A percentile compares a stretch with the other conserved stretches of the same genome.
phyloP scores from a whole-genome alignment of 352 stramenopile genomes.

The Phytophthora citrophthora region DNA sequence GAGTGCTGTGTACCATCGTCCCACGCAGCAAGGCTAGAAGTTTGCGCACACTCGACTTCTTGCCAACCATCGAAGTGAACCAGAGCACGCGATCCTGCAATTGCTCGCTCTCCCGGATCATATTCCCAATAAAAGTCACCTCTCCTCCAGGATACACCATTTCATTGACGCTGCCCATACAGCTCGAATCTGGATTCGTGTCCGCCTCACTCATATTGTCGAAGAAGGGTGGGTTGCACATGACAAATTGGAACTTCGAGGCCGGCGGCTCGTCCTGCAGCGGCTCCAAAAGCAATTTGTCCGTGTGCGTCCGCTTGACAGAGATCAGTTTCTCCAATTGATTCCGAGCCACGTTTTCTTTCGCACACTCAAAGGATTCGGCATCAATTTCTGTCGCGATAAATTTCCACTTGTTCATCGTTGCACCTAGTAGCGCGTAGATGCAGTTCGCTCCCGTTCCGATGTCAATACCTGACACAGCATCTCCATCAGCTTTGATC shows the following conservation, averaged over 20 bases:
- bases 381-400: constrained; percentile 95
- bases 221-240: constrained; percentile 98
- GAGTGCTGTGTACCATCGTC: constrained; percentile 69
- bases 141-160: constrained; percentile 93
- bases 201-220: constrained; percentile 79
- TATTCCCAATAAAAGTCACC: constrained; percentile 92
- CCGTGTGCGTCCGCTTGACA: constrained; percentile 52
- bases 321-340: constrained; percentile 67
- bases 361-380: constrained; percentile 80
- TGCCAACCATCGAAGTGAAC: constrained; percentile 96
- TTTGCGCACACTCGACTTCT: constrained; percentile 92
- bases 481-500: constrained; percentile 28
- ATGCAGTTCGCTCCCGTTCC: constrained; percentile 96
- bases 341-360: constrained; percentile 92
- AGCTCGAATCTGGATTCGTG: constrained; percentile 75
- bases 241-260: constrained; percentile 89
- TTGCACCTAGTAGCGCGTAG: constrained; percentile 93
- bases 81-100: constrained; percentile 84
- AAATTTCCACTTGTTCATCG: constrained; percentile 92
- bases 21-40: constrained; percentile 87
- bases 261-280: constrained; percentile 32
- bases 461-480: constrained; percentile 92
- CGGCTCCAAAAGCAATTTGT: constrained; percentile 56
- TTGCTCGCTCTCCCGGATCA: constrained; percentile 92
- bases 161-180: constrained; percentile 77